Percentiles rank a stretch among this genome's conserved stretches.
These are phyloP conservation scores for Coemansia sp. DNA, from an alignment of 192 early-diverging fungal genomes.

Conservation along the genomic window DNA sequence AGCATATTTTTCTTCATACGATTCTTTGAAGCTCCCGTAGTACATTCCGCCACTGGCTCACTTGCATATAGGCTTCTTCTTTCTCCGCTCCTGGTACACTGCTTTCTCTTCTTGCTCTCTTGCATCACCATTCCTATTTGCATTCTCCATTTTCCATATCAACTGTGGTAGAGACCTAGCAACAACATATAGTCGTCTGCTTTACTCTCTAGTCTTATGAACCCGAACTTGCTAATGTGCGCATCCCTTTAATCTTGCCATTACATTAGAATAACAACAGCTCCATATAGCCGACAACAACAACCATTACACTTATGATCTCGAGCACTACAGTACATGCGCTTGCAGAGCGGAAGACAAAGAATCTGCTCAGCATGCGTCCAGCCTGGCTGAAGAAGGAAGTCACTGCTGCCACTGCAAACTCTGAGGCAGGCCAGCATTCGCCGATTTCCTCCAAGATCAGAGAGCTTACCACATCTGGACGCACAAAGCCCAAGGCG, in stretches of 20 bases:
- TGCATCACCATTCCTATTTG: slow-evolving; percentile 1
- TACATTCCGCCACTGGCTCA: neutral
- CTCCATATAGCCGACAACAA: neutral
- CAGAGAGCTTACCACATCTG: slow-evolving; percentile 31
- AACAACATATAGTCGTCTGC: neutral
- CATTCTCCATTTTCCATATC: neutral
- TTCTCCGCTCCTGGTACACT: neutral
- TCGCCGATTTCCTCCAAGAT: slow-evolving; percentile 43
- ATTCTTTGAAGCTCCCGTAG: neutral
- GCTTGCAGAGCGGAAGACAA: slow-evolving; percentile 46
- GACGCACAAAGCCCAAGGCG: slow-evolving; percentile 34
- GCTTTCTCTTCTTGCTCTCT: neutral
- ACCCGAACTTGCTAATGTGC: neutral
- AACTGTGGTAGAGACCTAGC: neutral
- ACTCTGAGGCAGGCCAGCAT: slow-evolving; percentile 8
- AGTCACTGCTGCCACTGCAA: slow-evolving; percentile 8
- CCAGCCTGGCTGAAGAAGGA: slow-evolving; percentile 47
- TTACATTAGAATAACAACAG: neutral
- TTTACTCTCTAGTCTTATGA: neutral
- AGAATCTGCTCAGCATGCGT: slow-evolving; percentile 50
- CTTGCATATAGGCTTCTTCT: neutral
- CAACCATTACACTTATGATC: slow-evolving; percentile 21
- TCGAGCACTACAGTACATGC: slow-evolving; percentile 36
- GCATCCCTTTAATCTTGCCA: neutral
- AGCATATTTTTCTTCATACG: neutral